These are phyloP conservation scores for Anastatica hierochuntica DNA, from an alignment of 345 rosid genomes.

Conservation along the genomic window DNA sequence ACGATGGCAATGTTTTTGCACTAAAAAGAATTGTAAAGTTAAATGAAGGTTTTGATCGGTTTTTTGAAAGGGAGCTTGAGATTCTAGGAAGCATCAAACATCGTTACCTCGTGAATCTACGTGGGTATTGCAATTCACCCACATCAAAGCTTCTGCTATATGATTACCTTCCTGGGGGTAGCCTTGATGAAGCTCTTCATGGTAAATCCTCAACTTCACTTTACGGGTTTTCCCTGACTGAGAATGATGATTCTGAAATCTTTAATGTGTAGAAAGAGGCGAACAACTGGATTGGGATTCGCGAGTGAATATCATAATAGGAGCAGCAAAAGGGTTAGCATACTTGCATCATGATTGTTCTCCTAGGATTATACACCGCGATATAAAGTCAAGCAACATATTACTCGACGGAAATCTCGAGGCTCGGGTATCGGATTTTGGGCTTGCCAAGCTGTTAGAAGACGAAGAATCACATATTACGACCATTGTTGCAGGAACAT, in stretches of 20 bases:
- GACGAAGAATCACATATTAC: constrained; percentile 97
- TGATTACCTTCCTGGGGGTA: constrained; percentile 92
- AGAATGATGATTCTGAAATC: background rate
- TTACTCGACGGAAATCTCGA: constrained; percentile 87
- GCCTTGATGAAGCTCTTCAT: constrained; percentile 91
- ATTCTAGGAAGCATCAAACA: constrained; percentile 98
- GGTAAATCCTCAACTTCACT: constrained; percentile 35
- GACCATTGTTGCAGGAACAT: constrained; percentile 93
- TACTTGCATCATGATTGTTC: constrained; percentile 96
- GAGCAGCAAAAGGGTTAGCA: constrained; percentile 96
- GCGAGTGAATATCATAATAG: constrained; percentile 74
- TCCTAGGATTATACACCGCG: constrained; percentile 95
- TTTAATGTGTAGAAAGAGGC: constrained; percentile 52
- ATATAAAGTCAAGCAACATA: constrained; percentile 90
- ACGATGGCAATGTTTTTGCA: constrained; percentile 89
- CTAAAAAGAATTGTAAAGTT: constrained; percentile 76
- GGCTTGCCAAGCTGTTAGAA: constrained; percentile 81
- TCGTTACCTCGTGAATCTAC: constrained; percentile 82
- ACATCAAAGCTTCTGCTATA: constrained; percentile 79
- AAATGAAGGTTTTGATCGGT: constrained; percentile 90
- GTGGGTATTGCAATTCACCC: constrained; percentile 96
- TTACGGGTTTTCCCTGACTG: background rate
- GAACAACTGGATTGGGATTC: constrained; percentile 91
- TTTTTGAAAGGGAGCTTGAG: constrained; percentile 94
- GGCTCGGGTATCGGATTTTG: constrained; percentile 95